These are phyloP conservation scores for Plasmodium blacklocki DNA, from an alignment of 169 alveolate species.

Conservation along the genomic window DNA sequence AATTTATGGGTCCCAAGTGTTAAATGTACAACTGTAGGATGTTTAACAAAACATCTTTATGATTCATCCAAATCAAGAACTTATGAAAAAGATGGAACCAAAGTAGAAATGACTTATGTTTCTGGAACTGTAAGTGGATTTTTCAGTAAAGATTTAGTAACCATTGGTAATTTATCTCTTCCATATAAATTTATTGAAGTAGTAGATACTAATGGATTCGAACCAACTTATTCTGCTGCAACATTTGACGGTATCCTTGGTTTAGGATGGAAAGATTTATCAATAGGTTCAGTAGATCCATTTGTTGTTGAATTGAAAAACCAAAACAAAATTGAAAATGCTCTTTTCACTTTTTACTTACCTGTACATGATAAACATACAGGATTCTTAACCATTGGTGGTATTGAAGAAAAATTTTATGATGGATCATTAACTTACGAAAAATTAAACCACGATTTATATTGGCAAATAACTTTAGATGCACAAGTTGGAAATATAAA, in stretches of 20 bases:
- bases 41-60: slow-evolving; percentile 80
- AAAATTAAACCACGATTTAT: slow-evolving; percentile 48
- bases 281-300: slow-evolving; percentile 65
- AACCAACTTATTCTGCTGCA: slow-evolving; percentile 32
- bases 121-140: slow-evolving; percentile 84
- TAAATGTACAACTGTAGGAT: slow-evolving; percentile 74
- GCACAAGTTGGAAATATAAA: slow-evolving; percentile 18
- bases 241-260: slow-evolving; percentile 76
- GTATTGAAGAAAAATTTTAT: slow-evolving; percentile 41
- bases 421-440: slow-evolving; percentile 31
- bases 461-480: slow-evolving; percentile 59
- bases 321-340: slow-evolving; percentile 38
- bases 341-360: slow-evolving; percentile 53
- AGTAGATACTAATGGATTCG: slow-evolving; percentile 31
- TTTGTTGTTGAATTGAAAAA: slow-evolving; percentile 42
- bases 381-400: slow-evolving; percentile 58
- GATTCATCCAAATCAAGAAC: slow-evolving; percentile 80
- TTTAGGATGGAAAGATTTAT: slow-evolving; percentile 76
- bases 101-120: slow-evolving; percentile 81
- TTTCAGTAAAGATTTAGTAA: slow-evolving; percentile 80
- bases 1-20: slow-evolving; percentile 86
- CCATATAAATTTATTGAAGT: slow-evolving; percentile 76
- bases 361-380: slow-evolving; percentile 14
- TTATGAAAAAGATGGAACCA: slow-evolving; percentile 79
- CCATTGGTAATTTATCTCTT: slow-evolving; percentile 60